Evolutionary conservation across 2,329 filamentous ascomycete species (phyloP), one percentile per base, ranked within the genome.

Genomic region (Plectosphaerella plurivora): DNA sequence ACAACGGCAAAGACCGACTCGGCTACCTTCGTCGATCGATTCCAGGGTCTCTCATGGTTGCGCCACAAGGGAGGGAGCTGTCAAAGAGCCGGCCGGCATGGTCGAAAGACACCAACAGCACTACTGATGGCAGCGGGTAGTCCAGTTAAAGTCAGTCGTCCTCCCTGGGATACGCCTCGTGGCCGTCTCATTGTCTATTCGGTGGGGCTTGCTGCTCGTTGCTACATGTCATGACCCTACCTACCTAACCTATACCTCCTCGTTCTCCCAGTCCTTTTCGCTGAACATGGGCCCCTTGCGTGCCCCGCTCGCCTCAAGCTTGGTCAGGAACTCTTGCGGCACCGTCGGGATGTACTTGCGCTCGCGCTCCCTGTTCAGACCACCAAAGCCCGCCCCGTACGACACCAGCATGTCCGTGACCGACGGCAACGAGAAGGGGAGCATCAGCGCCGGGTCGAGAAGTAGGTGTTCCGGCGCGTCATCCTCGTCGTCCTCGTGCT

Each of bases 371-470:
- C 88, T 82, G 72, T 99, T 96, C 46, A 94, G 76, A 0, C 94
- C 94, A 5, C 94, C 94, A 63, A 97, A 94, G 0, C 94, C 94
- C 12, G 94, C 92, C 1, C 94, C 94, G 63, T 95, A 99, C 59
- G 87, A 93, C 47, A 99, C 84, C 47, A 97, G 79, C 94, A 99
- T 99, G 68, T 99, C 94, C 24, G 92, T 97, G 53, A 91, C 94
- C 2, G 93, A 96, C 2, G 94, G 94, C 25, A 99, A 76, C n/a
- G 88, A 88, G 67, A 99, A 99, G 0, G 94, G 94, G 24, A 99
- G 79, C 81, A 97, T 96, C 54, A 96, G 76, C 3, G 92, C 89
- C 3, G 93, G 91, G 63, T 97, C 92, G 50, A 97, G 72, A 44
- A 97, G 83, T 36, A 97, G 77, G 54, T 89, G 81, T 59, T 89